Evolutionary conservation across 2,329 filamentous ascomycete species (phyloP).

Genomic region (Aureobasidium subglaciale): DNA sequence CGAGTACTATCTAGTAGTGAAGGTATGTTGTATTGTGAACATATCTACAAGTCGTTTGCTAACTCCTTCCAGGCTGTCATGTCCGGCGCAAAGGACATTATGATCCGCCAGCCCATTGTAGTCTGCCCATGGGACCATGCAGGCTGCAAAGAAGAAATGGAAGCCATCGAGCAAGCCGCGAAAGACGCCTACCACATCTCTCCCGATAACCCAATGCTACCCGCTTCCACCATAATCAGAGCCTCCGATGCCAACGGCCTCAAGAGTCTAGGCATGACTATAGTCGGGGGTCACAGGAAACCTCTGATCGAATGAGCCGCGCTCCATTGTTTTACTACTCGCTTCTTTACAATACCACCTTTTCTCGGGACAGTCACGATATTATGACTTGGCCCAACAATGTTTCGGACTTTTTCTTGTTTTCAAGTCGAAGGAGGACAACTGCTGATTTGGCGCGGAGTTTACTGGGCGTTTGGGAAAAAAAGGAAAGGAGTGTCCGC

Average conservation of each 20-base stretch:
- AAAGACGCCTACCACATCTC: slow-evolving; percentile 86
- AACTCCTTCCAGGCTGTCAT: slow-evolving; percentile 63
- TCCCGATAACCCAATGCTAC: slow-evolving; percentile 86
- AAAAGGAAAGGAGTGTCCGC: background rate
- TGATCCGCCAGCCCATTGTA: slow-evolving; percentile 83
- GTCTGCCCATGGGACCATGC: slow-evolving; percentile 94
- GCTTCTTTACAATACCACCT: background rate
- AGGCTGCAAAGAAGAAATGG: slow-evolving; percentile 96
- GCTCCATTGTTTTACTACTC: background rate
- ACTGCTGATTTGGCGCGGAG: slow-evolving; percentile 10
- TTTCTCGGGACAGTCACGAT: slow-evolving; percentile 3
- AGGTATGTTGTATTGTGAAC: slow-evolving; percentile 50
- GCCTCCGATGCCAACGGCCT: slow-evolving; percentile 64
- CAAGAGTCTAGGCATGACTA: slow-evolving; percentile 52
- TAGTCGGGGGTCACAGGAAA: slow-evolving; percentile 56
- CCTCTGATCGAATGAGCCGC: slow-evolving; percentile 55
- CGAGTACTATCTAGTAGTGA: slow-evolving; percentile 91
- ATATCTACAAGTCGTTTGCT: slow-evolving; percentile 1
- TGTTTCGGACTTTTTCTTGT: background rate
- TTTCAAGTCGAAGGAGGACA: background rate
- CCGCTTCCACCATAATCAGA: slow-evolving; percentile 72
- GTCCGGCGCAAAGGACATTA: slow-evolving; percentile 80
- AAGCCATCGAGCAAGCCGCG: slow-evolving; percentile 91
- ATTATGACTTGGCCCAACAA: background rate
- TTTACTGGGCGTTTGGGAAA: background rate